phyloP scores from a whole-genome alignment of 1,139 yeast genomes.

The Debaryomyces sp. region DNA sequence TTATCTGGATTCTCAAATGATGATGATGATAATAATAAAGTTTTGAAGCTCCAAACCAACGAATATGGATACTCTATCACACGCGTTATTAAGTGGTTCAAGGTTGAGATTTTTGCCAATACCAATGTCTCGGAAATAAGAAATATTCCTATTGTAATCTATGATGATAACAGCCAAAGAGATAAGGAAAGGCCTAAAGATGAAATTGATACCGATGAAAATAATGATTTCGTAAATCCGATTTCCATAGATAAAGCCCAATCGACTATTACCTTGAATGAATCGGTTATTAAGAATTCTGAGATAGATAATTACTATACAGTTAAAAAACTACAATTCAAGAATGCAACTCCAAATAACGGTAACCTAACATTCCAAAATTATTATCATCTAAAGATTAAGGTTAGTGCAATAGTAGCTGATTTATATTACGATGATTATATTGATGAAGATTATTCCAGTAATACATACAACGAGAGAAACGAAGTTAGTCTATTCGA shows the following conservation, averaged over 20 bases:
- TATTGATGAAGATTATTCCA: constrained; percentile 33
- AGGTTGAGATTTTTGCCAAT: constrained; percentile 41
- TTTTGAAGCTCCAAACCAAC: constrained; percentile 36
- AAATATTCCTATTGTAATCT: constrained; percentile 37
- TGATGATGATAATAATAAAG: constrained; percentile 21
- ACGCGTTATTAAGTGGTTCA: constrained; percentile 42
- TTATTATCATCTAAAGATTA: constrained; percentile 53
- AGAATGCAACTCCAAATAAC: constrained; percentile 66
- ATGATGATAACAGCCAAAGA: constrained; percentile 27
- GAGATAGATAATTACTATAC: constrained; percentile 37
- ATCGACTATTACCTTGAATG: constrained; percentile 35
- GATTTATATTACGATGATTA: constrained; percentile 47
- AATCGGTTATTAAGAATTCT: constrained; percentile 24
- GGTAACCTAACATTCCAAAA: constrained; percentile 60
- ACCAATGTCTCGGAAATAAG: constrained; percentile 33
- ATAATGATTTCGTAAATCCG: constrained; percentile 22
- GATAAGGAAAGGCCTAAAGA: constrained; percentile 20
- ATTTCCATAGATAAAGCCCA: constrained; percentile 24
- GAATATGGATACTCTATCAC: constrained; percentile 41
- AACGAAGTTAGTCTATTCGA: constrained; percentile 41
- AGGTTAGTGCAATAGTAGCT: constrained; percentile 49
- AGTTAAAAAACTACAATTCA: constrained; percentile 54
- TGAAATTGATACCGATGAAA: constrained; percentile 17
- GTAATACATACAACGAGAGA: constrained; percentile 23
- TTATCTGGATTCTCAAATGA: constrained; percentile 30